Percentiles rank a stretch among this genome's conserved stretches.
These are phyloP conservation scores for Penicillium dipodomyicola DNA, from an alignment of 495 filamentous ascomycete genomes.

Conservation along the genomic window DNA sequence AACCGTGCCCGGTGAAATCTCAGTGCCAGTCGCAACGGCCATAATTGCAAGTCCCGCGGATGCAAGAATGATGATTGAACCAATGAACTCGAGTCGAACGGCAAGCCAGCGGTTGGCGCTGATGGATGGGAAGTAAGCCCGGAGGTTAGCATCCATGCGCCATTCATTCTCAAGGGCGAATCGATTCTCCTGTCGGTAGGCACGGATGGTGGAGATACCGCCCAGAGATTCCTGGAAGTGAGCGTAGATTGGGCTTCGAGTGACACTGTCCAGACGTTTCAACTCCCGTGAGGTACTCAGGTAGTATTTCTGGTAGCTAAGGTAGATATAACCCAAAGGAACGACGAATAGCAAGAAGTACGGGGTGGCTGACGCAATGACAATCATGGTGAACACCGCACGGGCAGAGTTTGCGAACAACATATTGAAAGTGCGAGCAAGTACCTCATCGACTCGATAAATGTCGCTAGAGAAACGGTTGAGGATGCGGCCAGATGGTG, in stretches of 20 bases:
- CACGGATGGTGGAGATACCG: constrained; percentile 95
- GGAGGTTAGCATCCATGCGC: constrained; percentile 93
- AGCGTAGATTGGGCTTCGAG: constrained; percentile 91
- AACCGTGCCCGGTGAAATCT: constrained; percentile 72
- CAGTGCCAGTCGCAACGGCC: constrained; percentile 69
- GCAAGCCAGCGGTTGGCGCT: constrained; percentile 96
- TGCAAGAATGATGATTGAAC: constrained; percentile 87
- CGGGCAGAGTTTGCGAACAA: constrained; percentile 85
- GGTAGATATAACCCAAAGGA: constrained; percentile 76
- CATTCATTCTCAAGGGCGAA: constrained; percentile 96
- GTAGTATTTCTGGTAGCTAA: constrained; percentile 97
- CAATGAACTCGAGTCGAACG: constrained; percentile 92
- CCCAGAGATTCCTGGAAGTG: constrained; percentile 98
- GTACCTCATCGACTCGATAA: constrained; percentile 91
- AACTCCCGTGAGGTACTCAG: constrained; percentile 92
- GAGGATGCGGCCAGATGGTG: constrained; percentile 92
- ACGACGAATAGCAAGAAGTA: constrained; percentile 76
- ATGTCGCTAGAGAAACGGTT: constrained; percentile 98
- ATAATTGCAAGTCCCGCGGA: constrained; percentile 80
- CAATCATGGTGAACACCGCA: constrained; percentile 79
- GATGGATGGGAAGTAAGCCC: constrained; percentile 95
- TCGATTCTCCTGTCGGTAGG: constrained; percentile 82
- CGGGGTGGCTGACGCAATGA: constrained; percentile 81
- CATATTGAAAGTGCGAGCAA: constrained; percentile 91
- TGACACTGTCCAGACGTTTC: constrained; percentile 93